Percentiles rank a stretch among this genome's conserved stretches.
Conservation (phyloP, 2,329 filamentous ascomycete genomes). For the Fusarium siculi region DNA sequence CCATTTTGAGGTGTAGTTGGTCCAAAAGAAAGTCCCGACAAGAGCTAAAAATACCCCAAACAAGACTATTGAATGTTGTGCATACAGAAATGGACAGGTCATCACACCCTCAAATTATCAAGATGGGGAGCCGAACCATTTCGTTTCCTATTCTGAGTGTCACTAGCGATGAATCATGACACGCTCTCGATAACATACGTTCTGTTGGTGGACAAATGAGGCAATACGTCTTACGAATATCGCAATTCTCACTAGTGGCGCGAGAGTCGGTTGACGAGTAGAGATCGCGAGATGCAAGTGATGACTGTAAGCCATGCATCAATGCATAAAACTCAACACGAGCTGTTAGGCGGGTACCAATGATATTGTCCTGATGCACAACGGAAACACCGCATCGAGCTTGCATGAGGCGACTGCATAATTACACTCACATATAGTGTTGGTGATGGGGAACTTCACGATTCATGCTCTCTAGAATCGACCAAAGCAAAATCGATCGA, state of each 20-base stretch:
- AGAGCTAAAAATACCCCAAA: constrained; percentile 10
- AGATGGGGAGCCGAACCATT: background rate
- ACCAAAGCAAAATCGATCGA: background rate
- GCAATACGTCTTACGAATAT: background rate
- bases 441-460: background rate
- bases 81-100: background rate
- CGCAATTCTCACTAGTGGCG: background rate
- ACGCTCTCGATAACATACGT: background rate
- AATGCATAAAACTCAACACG: background rate
- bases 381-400: background rate
- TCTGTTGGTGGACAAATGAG: background rate
- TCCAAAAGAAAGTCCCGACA: background rate
- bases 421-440: background rate
- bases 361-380: background rate
- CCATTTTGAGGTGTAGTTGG: background rate
- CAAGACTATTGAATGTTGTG: constrained; percentile 8
- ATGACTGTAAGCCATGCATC: background rate
- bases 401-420: background rate
- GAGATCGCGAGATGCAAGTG: background rate
- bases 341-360: background rate
- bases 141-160: too few relatives aligned
- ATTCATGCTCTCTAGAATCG: too few relatives aligned
- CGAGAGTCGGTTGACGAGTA: background rate
- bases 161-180: background rate
- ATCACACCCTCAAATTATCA: background rate